Conservation (phyloP, 2,329 filamentous ascomycete genomes). For the Penicillium nordicum region DNA sequence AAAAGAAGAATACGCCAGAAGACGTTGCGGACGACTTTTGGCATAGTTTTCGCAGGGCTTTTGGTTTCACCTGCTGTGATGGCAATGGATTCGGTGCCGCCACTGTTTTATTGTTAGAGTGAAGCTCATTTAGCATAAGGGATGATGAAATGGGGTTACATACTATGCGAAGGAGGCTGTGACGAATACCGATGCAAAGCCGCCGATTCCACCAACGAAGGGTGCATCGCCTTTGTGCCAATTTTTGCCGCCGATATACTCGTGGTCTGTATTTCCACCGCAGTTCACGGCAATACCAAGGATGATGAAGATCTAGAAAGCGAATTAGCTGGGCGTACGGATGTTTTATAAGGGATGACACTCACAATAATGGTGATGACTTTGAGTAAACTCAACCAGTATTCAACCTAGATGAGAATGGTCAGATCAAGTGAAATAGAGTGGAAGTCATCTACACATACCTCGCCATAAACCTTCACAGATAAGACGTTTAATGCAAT, state of each 20-base stretch:
- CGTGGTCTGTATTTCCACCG: slow-evolving; percentile 53
- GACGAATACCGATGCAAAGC: slow-evolving; percentile 63
- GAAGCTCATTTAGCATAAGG: not conserved
- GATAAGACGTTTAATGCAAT: slow-evolving; percentile 53
- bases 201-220: slow-evolving; percentile 63
- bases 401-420: slow-evolving; percentile 33
- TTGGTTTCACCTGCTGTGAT: slow-evolving; percentile 66
- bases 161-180: slow-evolving; percentile 60
- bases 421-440: not conserved
- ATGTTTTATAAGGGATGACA: not conserved
- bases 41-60: slow-evolving; percentile 59
- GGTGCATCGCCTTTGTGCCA: slow-evolving; percentile 60
- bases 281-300: slow-evolving; percentile 59
- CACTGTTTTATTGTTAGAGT: slow-evolving; percentile 29
- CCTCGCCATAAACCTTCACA: slow-evolving; percentile 55
- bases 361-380: slow-evolving; percentile 42
- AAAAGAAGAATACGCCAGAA: slow-evolving; percentile 62
- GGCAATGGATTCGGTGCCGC: slow-evolving; percentile 62
- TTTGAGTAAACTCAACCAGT: slow-evolving; percentile 43
- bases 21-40: slow-evolving; percentile 62
- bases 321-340: slow-evolving; percentile 13
- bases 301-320: slow-evolving; percentile 55
- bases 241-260: slow-evolving; percentile 58
- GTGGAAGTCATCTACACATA: slow-evolving; percentile 20
- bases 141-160: slow-evolving; percentile 1